A percentile compares a stretch with the other conserved stretches of the same genome.
phyloP scores from a whole-genome alignment of 345 rosid genomes.

The Populus alba region DNA sequence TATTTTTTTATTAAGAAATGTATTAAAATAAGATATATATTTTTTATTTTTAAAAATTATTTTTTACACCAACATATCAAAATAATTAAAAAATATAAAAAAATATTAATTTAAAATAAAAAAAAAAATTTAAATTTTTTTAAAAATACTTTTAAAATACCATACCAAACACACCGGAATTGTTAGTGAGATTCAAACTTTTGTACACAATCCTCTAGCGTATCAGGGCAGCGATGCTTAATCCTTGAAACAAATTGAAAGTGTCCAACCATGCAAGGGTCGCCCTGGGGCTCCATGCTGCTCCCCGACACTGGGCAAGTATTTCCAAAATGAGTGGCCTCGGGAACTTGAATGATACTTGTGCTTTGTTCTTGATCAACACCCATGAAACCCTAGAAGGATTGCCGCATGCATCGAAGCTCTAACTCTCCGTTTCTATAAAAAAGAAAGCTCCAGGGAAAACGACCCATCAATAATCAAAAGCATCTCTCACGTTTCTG shows the following conservation, averaged over 20 bases:
- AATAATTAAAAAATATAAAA: too few species aligned
- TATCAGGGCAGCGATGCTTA: neutral
- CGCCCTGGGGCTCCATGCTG: neutral
- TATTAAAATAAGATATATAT: too few species aligned
- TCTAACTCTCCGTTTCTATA: neutral
- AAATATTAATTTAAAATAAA: too few species aligned
- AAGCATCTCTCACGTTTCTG: conserved; percentile 23
- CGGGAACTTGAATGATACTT: neutral
- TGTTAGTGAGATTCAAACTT: neutral
- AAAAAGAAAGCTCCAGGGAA: conserved; percentile 14
- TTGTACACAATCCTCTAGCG: neutral
- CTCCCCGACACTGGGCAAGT: neutral
- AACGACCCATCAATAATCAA: conserved; percentile 43
- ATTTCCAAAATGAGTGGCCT: neutral
- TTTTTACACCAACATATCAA: accelerated
- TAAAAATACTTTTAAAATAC: too few species aligned
- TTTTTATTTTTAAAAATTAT: too few species aligned
- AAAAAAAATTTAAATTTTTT: too few species aligned
- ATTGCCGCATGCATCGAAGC: neutral
- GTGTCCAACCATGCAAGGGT: neutral
- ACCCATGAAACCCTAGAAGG: neutral
- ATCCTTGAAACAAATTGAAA: neutral
- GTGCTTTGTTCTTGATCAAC: neutral
- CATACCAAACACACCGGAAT: too few species aligned
- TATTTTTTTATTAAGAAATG: too few species aligned